Conservation (phyloP, 2,329 filamentous ascomycete genomes). For the Alternaria ethzedia region DNA sequence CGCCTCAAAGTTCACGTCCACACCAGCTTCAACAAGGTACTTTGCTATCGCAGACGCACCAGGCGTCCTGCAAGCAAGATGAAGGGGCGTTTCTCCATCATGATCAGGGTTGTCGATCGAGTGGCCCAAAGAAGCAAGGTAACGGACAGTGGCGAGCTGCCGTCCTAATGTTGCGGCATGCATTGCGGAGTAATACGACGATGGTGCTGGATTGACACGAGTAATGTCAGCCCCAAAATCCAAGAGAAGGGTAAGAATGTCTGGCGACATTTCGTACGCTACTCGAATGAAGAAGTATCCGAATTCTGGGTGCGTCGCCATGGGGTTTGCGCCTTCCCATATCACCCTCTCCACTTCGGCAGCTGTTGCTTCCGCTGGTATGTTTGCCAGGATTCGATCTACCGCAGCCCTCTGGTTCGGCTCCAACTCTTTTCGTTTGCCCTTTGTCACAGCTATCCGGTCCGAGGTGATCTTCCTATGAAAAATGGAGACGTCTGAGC, state of each 20-base stretch:
- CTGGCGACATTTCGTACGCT: constrained; percentile 33
- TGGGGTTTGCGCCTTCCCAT: constrained; percentile 41
- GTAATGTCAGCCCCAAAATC: constrained; percentile 42
- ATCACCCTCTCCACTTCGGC: constrained; percentile 37
- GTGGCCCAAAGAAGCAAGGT: constrained; percentile 33
- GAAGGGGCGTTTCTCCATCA: constrained; percentile 40
- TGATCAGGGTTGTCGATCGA: constrained; percentile 35
- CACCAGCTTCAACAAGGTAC: constrained; percentile 38
- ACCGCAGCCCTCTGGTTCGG: constrained; percentile 33
- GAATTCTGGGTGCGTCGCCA: constrained; percentile 37
- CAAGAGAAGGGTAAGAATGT: constrained; percentile 30
- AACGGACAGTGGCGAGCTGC: constrained; percentile 34
- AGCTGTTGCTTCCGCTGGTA: constrained; percentile 28
- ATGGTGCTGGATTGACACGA: constrained; percentile 15
- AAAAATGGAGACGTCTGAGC: constrained; percentile 36
- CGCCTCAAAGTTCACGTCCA: constrained; percentile 38
- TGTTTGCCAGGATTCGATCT: constrained; percentile 38
- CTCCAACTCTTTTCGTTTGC: constrained; percentile 32
- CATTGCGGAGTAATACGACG: constrained; percentile 31
- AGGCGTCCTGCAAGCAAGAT: constrained; percentile 37
- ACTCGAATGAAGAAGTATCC: constrained; percentile 39
- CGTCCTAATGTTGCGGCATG: constrained; percentile 38
- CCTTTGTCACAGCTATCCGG: constrained; percentile 37
- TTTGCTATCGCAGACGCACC: constrained; percentile 35
- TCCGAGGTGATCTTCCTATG: constrained; percentile 35